These are phyloP conservation scores for Dissophora globulifera DNA, from an alignment of 192 early-diverging fungal genomes.

Conservation along the genomic window DNA sequence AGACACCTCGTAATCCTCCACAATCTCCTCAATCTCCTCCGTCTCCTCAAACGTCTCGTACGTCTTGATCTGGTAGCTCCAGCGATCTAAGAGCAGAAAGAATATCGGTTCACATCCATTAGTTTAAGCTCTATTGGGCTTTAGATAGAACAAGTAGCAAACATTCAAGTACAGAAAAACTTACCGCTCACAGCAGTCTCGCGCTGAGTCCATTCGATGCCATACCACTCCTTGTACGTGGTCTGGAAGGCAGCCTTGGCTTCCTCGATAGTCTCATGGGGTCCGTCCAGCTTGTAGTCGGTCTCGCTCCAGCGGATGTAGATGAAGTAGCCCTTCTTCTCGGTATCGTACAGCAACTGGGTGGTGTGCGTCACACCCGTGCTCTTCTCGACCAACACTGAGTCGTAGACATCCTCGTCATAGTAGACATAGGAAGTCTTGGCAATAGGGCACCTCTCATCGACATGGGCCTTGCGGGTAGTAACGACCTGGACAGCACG, in stretches of 20 bases:
- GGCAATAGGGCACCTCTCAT: slow-evolving; percentile 21
- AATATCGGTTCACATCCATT: no score
- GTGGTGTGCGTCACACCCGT: slow-evolving; percentile 28
- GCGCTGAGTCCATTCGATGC: slow-evolving; percentile 25
- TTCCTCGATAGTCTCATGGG: slow-evolving; percentile 21
- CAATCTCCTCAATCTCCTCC: slow-evolving; percentile 39
- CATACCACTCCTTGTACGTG: slow-evolving; percentile 24
- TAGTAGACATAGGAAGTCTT: slow-evolving; percentile 29
- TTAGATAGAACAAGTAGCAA: not conserved
- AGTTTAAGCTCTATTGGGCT: no score
- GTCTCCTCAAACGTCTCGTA: slow-evolving; percentile 33
- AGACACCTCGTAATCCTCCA: slow-evolving; percentile 30
- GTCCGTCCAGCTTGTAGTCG: slow-evolving; percentile 39
- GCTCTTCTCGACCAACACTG: slow-evolving; percentile 20
- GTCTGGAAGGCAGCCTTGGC: slow-evolving; percentile 33
- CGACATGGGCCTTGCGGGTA: slow-evolving; percentile 33
- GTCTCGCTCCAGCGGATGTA: slow-evolving; percentile 32
- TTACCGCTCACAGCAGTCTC: slow-evolving; percentile 20
- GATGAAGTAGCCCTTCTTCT: slow-evolving; percentile 3
- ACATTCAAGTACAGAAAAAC: not conserved
- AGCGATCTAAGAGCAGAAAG: slow-evolving; percentile 28
- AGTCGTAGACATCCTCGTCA: slow-evolving; percentile 34
- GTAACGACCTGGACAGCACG: slow-evolving; percentile 30
- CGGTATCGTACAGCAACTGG: slow-evolving; percentile 9
- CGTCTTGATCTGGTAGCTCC: slow-evolving; percentile 31